Evolutionary conservation across 371 early-diverging fungal species (phyloP).

Genomic region (Apophysomyces ossiformis): DNA sequence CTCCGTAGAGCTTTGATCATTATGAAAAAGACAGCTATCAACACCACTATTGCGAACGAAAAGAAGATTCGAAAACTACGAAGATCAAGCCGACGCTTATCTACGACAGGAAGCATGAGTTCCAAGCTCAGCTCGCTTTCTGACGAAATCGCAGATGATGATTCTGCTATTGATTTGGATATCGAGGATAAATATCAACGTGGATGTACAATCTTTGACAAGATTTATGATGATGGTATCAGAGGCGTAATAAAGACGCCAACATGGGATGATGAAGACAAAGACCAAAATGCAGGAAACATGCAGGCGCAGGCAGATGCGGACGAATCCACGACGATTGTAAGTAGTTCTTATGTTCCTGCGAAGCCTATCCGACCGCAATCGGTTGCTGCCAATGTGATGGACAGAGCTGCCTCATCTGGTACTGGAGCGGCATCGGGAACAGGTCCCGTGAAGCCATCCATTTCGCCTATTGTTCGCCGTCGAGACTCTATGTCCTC

Average conservation of each 20-base stretch:
- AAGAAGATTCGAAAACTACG: constrained; percentile 68
- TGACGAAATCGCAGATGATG: constrained; percentile 34
- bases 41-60: constrained; percentile 74
- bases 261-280: constrained; percentile 22
- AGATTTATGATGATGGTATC: constrained; percentile 55
- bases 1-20: constrained; percentile 69
- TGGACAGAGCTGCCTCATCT: constrained; percentile 13
- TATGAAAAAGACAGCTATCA: constrained; percentile 76
- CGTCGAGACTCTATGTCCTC: constrained; percentile 36
- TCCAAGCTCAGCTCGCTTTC: constrained; percentile 20
- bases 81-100: constrained; percentile 13
- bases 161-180: constrained; percentile 34
- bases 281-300: not conserved
- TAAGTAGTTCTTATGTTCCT: not conserved
- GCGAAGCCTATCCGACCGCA: not conserved
- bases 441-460: constrained; percentile 31
- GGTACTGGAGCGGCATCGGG: constrained; percentile 12
- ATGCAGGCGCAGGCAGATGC: not conserved
- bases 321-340: constrained; percentile 19
- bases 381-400: not conserved
- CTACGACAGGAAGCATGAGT: constrained; percentile 1
- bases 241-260: constrained; percentile 27
- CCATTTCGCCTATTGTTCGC: constrained; percentile 31
- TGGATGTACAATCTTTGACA: constrained; percentile 47
- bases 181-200: constrained; percentile 33